Evolutionary conservation across 1,139 yeast species (phyloP).

Genomic region (Magnusiomyces ingens): DNA sequence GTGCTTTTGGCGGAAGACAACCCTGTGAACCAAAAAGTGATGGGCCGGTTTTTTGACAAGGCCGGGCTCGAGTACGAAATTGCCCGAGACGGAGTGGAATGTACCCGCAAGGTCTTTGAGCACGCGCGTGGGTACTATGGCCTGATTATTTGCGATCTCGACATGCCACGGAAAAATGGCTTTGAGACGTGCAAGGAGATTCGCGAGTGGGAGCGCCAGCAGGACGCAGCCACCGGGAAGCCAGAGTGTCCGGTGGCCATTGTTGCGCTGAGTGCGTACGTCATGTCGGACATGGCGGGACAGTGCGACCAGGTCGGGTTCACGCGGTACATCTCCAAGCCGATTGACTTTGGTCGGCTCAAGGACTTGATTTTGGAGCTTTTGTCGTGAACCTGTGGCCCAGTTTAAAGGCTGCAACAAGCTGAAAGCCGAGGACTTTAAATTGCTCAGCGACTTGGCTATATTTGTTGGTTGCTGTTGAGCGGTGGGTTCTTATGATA

Average conservation of each 20-base stretch:
- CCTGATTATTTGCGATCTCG: conserved; percentile 73
- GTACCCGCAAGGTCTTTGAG: conserved; percentile 43
- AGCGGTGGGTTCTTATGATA: too few species aligned
- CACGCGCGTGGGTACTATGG: conserved; percentile 40
- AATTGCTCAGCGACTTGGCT: too few species aligned
- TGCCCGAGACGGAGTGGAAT: conserved; percentile 70
- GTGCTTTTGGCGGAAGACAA: conserved; percentile 85
- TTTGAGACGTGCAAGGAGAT: conserved; percentile 73
- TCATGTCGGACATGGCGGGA: conserved; percentile 76
- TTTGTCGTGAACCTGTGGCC: not conserved
- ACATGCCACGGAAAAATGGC: conserved; percentile 83
- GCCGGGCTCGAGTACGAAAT: conserved; percentile 69
- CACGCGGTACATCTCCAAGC: conserved; percentile 74
- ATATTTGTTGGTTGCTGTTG: too few species aligned
- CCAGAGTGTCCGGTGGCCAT: conserved; percentile 55
- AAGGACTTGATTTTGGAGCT: conserved; percentile 19
- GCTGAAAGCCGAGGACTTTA: too few species aligned
- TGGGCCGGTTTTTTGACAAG: conserved; percentile 63
- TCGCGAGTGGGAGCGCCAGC: conserved; percentile 65
- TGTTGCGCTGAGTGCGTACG: conserved; percentile 76
- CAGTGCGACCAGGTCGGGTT: conserved; percentile 67
- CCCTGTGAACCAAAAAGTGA: conserved; percentile 81
- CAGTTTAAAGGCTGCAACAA: too few species aligned
- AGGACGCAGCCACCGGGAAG: conserved; percentile 11
- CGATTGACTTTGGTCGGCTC: conserved; percentile 35